Conservation (phyloP, 2,329 filamentous ascomycete genomes). For the Calycina herbarum region DNA sequence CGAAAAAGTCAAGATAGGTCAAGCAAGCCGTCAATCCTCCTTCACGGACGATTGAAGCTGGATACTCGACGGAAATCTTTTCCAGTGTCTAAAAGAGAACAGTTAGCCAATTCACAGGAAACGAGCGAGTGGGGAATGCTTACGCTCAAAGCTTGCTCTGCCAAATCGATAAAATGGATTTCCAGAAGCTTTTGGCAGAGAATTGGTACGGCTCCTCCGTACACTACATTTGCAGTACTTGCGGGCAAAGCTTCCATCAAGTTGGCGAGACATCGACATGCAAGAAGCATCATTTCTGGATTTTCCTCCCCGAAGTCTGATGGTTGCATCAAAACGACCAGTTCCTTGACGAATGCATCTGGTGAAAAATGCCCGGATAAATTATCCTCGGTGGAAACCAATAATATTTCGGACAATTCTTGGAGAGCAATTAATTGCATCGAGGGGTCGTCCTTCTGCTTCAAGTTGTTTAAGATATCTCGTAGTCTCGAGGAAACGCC, state of each 20-base stretch:
- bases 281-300: conserved; percentile 94
- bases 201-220: conserved; percentile 93
- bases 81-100: conserved; percentile 66
- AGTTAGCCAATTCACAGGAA: conserved; percentile 15
- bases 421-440: conserved; percentile 89
- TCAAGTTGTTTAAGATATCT: conserved; percentile 73
- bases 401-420: conserved; percentile 86
- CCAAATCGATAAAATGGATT: conserved; percentile 95
- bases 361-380: conserved; percentile 92
- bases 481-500: conserved; percentile 78
- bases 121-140: conserved; percentile 34
- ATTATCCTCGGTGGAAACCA: conserved; percentile 96
- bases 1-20: conserved; percentile 95
- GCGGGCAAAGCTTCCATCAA: conserved; percentile 95
- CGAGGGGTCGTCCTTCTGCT: conserved; percentile 81
- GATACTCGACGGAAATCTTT: conserved; percentile 96
- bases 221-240: conserved; percentile 92
- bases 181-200: conserved; percentile 93
- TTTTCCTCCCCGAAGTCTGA: conserved; percentile 85
- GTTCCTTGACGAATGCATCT: conserved; percentile 91
- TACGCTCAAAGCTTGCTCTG: conserved; percentile 89
- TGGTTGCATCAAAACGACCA: conserved; percentile 88
- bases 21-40: conserved; percentile 94
- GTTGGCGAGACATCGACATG: conserved; percentile 93
- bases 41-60: conserved; percentile 90